Evolutionary conservation across 768 basidiomycete species (phyloP).

Genomic region (Suillus fuscotomentosus): DNA sequence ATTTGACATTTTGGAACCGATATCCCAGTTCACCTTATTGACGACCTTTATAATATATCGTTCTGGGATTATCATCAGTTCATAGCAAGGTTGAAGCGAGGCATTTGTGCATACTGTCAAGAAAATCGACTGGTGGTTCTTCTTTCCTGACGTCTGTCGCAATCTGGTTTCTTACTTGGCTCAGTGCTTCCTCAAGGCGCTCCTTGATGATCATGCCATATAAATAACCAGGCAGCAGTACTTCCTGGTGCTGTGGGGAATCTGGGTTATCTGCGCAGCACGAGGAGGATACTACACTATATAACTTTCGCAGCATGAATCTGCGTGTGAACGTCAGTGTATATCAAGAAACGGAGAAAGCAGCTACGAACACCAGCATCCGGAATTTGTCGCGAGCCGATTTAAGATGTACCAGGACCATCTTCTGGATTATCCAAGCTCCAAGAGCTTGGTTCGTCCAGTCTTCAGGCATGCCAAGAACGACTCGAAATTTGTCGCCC

Average conservation of each 20-base stretch:
- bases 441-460: constrained; percentile 85
- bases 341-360: neutral
- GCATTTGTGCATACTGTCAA: constrained; percentile 62
- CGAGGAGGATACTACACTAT: constrained; percentile 83
- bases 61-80: constrained; percentile 41
- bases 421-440: constrained; percentile 75
- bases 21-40: constrained; percentile 82
- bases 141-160: constrained; percentile 70
- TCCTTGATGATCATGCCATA: constrained; percentile 99
- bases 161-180: constrained; percentile 68
- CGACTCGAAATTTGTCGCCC: constrained; percentile 94
- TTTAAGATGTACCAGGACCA: constrained; percentile 88
- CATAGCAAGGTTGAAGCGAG: constrained; percentile 1
- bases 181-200: constrained; percentile 86
- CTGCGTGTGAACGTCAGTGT: constrained; percentile 40
- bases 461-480: constrained; percentile 89
- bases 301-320: constrained; percentile 97
- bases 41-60: constrained; percentile 79
- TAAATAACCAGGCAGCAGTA: constrained; percentile 86
- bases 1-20: constrained; percentile 86
- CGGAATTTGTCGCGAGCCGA: constrained; percentile 91
- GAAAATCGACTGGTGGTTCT: constrained; percentile 79
- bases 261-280: constrained; percentile 97
- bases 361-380: constrained; percentile 76
- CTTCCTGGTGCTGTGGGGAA: constrained; percentile 98